These are phyloP conservation scores for Vigna trinervia DNA, from an alignment of 306 rosid genomes.

Conservation along the genomic window DNA sequence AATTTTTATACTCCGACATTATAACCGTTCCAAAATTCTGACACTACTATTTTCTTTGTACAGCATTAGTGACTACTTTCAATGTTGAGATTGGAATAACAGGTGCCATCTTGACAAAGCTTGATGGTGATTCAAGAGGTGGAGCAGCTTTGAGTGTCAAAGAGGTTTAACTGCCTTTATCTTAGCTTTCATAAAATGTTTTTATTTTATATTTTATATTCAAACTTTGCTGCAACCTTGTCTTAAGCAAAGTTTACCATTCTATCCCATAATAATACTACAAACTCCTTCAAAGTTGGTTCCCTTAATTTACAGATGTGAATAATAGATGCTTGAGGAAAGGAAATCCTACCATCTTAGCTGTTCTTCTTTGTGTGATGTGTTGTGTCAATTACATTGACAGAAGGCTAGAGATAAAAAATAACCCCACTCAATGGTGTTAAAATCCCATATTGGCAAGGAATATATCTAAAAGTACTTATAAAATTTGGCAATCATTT, in stretches of 20 bases:
- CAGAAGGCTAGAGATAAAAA: conserved; percentile 22
- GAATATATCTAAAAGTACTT: background rate
- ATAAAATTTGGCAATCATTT: background rate
- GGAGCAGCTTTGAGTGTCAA: conserved; percentile 98
- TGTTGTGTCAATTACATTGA: conserved; percentile 20
- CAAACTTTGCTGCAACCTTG: conserved; percentile 12
- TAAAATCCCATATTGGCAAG: background rate
- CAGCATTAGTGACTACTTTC: conserved; percentile 95
- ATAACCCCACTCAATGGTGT: conserved; percentile 29
- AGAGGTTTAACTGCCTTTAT: conserved; percentile 68
- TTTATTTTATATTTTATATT: conserved; percentile 33
- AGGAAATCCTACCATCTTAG: conserved; percentile 16
- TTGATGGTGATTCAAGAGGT: conserved; percentile 99
- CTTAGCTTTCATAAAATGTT: conserved; percentile 20
- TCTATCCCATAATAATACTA: conserved; percentile 26
- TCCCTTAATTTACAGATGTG: conserved; percentile 3
- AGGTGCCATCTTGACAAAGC: conserved; percentile 97
- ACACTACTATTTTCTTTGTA: conserved; percentile 39
- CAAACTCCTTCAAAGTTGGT: conserved; percentile 33
- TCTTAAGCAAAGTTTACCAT: conserved; percentile 16
- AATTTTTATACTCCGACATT: conserved; percentile 10
- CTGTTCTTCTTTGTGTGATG: conserved; percentile 24
- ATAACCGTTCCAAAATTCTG: conserved; percentile 33
- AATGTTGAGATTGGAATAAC: conserved; percentile 97
- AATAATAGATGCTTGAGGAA: conserved; percentile 20